Evolutionary conservation across 805 yeast genomes (phyloP), one percentile per base, ranked within the genome.

Genomic region (Kodamaea jinghongensis): DNA sequence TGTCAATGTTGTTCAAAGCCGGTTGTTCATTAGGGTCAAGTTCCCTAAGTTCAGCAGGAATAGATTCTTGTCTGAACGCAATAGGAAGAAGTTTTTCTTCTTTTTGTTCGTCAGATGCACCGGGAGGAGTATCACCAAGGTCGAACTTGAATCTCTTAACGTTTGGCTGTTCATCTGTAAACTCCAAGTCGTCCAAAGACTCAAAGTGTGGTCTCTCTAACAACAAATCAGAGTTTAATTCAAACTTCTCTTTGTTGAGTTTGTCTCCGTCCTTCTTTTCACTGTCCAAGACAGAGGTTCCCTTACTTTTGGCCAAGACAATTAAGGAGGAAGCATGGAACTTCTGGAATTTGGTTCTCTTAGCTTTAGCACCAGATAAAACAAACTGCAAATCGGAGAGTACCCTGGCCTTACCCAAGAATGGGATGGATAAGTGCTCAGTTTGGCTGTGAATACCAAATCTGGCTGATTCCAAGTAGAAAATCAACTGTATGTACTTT

Each of bases 1-100:
- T 71, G 56, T 93, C 98, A 36, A 81, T 62, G 49, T 80, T 82
- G 2, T 79, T 67, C 32, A 91, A 70, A 1, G 71, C 63, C 4
- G 96, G 95, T 56, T 87, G 97, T 22, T 76, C 60, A 54, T 90
- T 91, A 22, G 96, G 95, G 55, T 91, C 95, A 15, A 87, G 46
- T 1, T 50, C 52, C 38, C 63, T 65, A 35, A 86, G 64, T 1
- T 57, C 63, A 7, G 52, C 55, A 2, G 95, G 91, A 37, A 86
- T 83, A 41, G 72, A 70, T n/a, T 77, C 82, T 45, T 74, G 81
- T 41, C 72, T 73, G 26, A 76, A 44, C 1, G 85, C 84, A 15
- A 82, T 69, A 2, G 91, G 93, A 22, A 86, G 61, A 13, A 85
- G 52, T 45, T 67, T 71, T 8, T 67, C 64, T 12, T 53, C 59